These are phyloP conservation scores for Thymus quinquecostatus DNA, from an alignment of 257 asterid species.

Conservation along the genomic window DNA sequence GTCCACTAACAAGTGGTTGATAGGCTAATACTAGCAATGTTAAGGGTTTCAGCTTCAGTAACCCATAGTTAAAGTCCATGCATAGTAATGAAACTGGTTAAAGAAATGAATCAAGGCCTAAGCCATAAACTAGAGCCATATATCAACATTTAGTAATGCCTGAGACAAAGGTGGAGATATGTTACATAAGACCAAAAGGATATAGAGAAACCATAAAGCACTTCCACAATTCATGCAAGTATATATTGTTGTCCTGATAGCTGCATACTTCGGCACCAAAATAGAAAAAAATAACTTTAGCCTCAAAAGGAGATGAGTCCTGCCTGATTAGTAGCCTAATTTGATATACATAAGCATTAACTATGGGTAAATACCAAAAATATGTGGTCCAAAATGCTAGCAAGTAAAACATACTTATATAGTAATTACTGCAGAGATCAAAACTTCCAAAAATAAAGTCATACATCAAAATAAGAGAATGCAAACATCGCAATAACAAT, in stretches of 20 bases:
- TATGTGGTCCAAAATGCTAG: not conserved
- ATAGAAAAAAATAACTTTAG: not conserved
- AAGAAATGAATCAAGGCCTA: conserved; percentile 19
- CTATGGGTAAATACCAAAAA: not conserved
- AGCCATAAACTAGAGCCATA: conserved; percentile 33
- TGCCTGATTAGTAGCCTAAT: not conserved
- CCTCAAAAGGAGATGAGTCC: not conserved
- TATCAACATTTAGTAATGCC: conserved; percentile 80
- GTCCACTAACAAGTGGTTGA: not conserved
- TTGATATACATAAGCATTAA: not conserved
- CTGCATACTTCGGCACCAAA: not conserved
- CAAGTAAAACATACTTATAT: not conserved
- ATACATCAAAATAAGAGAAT: conserved; percentile 5
- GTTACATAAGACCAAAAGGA: conserved; percentile 9
- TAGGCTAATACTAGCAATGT: not conserved
- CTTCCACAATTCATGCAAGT: not conserved
- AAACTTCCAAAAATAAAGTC: conserved; percentile 8
- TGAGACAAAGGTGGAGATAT: conserved; percentile 44
- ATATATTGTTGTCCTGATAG: no score
- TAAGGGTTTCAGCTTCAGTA: conserved; percentile 7
- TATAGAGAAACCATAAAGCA: not conserved
- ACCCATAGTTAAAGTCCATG: no score
- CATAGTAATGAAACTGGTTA: not conserved
- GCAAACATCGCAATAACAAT: not conserved
- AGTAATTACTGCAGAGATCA: not conserved